Evolutionary conservation across 2,329 filamentous ascomycete genomes (phyloP), one percentile per base, ranked within the genome.

Genomic region (Epichloe amarillans): DNA sequence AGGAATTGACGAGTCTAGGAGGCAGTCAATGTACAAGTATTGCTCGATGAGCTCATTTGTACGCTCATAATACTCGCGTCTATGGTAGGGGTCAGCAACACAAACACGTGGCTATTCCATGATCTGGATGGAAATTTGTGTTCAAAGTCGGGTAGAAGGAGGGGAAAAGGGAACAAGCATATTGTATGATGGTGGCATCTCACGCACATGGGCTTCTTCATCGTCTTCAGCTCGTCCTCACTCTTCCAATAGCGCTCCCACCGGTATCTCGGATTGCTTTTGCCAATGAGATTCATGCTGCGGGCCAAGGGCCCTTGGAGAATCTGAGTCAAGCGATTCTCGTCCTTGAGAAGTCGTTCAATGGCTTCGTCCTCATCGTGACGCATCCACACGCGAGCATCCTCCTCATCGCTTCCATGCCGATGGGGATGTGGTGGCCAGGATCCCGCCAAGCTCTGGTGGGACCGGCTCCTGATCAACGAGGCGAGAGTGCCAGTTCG

Each of bases 1-100:
- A 2, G 90, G 90, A n/a, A 95, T 79, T 33, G 88, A 90, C 8
- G 88, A 95, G 68, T 95, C 89, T 54, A 97, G 76, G 51, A 97
- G 73, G 49, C 84, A 80, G 68, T 96, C 91, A 59, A 96, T 95
- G 65, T 94, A 96, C 55, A 94, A 75, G 65, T 96, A 97, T 64
- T 95, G 86, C 65, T 93, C 86, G 53, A 97, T 82, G 42, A 96
- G 74, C 58, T 83, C 82, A 68, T 97, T 97, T 62, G 83, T 91
- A 42, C 87, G 81, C 71, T 94, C 84, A 62, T 97, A 95, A 69
- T 95, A 96, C 61, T 83, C 63, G 45, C 89, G 85, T 53, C 80
- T 10, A 19, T 10, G n/a, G 6, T 19, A 14, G 38, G 17, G 38
- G 38, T 40, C 11, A 40, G 38, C 14, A 17, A 40, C 38, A 40